Evolutionary conservation across 2,329 filamentous ascomycete species (phyloP), one percentile per base, ranked within the genome.

Genomic region (Exophiala spinifera): DNA sequence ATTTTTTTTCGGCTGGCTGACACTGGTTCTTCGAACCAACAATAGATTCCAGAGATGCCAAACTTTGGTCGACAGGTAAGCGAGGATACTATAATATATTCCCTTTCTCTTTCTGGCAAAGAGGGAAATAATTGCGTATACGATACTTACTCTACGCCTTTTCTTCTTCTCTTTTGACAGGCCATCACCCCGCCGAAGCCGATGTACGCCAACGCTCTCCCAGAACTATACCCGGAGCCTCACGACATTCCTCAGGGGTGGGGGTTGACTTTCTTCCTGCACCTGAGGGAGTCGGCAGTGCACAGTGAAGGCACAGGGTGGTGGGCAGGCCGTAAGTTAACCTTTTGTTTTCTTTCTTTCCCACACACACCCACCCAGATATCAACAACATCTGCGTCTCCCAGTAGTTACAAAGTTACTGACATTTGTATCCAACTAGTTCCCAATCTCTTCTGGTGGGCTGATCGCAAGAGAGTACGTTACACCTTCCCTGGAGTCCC

Each of bases 201-300:
- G 0, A 68, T 75, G 21, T 68, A 81, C 20, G 74, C 76, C 1
- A 79, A 82, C 61, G 64, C 70, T 0, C 57, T 78, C 0, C 70
- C 75, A 0, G 80, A 85, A 46, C 57, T 86, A n/a, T 85, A 81
- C 57, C 74, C 74, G 0, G 69, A 75, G 1, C 68, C 6, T 64
- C 76, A 75, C 20, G 62, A 68, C 20, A 55, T 74, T 39, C 79
- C 84, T 0, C 83, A 87, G 64, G 85, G 85, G 11, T 87, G 83
- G 84, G 83, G 83, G 0, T 67, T 87, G 44, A 79, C 76, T 0
- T 83, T 84, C 51, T 79, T 85, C 73, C 66, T 83, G n/a, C 79
- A 69, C 34, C 48, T 63, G n/a, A 51, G 55, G 23, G 57, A 57
- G 0, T 61, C 66, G 1, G 81, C 82, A 2, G 82, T 83, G 0